Evolutionary conservation across 768 basidiomycete genomes (phyloP).

Genomic region (Leccinum obscurum): DNA sequence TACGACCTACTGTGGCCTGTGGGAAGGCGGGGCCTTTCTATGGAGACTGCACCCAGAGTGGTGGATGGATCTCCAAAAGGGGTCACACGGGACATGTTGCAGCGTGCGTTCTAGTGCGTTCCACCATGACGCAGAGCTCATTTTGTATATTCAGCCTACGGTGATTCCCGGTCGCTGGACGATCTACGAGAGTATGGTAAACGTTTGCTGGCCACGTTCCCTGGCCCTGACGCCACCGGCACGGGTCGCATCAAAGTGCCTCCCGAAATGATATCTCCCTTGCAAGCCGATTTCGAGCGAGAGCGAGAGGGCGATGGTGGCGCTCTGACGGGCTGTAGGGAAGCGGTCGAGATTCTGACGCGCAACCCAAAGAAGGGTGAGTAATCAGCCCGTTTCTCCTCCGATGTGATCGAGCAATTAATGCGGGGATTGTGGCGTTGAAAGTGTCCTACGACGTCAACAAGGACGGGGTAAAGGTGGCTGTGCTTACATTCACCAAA

Average conservation of each 20-base stretch:
- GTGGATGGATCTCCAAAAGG: slow-evolving; percentile 24
- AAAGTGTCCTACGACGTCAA: slow-evolving; percentile 92
- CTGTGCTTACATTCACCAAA: slow-evolving; percentile 89
- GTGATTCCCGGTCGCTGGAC: slow-evolving; percentile 33
- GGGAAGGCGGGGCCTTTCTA: slow-evolving; percentile 36
- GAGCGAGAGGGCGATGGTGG: slow-evolving; percentile 46
- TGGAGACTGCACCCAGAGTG: slow-evolving; percentile 30
- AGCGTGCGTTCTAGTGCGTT: slow-evolving; percentile 18
- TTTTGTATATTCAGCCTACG: slow-evolving; percentile 12
- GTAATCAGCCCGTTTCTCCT: slow-evolving; percentile 17
- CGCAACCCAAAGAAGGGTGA: slow-evolving; percentile 86
- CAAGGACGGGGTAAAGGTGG: slow-evolving; percentile 89
- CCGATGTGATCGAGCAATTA: background rate
- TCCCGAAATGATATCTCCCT: slow-evolving; percentile 25
- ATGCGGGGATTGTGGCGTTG: background rate
- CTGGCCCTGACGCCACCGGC: slow-evolving; percentile 31
- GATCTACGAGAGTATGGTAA: slow-evolving; percentile 56
- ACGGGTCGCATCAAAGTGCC: slow-evolving; percentile 28
- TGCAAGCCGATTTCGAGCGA: slow-evolving; percentile 27
- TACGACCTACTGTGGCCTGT: slow-evolving; percentile 90
- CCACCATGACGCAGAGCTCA: slow-evolving; percentile 2
- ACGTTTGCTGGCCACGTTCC: slow-evolving; percentile 48
- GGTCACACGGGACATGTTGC: background rate
- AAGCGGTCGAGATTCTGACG: slow-evolving; percentile 90
- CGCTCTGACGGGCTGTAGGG: slow-evolving; percentile 57